Percentiles rank a stretch among this genome's conserved stretches.
Conservation (phyloP, 805 yeast species). For the Alloascoidea hylecoeti region DNA sequence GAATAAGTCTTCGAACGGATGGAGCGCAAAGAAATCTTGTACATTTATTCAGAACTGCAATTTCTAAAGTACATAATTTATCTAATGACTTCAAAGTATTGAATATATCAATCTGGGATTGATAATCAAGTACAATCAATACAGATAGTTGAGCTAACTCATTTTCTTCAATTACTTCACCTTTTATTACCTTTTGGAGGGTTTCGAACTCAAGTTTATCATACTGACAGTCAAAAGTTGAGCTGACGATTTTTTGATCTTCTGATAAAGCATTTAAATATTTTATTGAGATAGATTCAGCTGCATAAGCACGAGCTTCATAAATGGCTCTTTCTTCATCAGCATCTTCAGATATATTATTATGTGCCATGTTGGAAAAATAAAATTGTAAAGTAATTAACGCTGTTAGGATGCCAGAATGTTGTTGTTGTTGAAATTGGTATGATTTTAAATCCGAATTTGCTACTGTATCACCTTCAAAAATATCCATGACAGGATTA, state of each 20-base stretch:
- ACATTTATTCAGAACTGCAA: constrained; percentile 15
- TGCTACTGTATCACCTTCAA: too few relatives aligned
- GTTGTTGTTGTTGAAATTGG: too few relatives aligned
- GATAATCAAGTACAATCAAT: constrained; percentile 5
- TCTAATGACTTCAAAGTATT: constrained; percentile 8
- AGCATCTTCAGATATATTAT: constrained; percentile 6
- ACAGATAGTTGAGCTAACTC: constrained; percentile 4
- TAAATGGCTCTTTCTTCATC: constrained; percentile 12
- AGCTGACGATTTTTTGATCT: constrained; percentile 7
- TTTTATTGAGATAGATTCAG: constrained; percentile 15
- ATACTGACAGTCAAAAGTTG: constrained; percentile 7
- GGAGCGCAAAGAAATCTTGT: constrained; percentile 14
- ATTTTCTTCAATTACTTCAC: constrained; percentile 1
- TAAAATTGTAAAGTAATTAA: neutral
- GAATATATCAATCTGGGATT: constrained; percentile 5
- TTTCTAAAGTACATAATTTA: constrained; percentile 12
- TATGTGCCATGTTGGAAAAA: neutral
- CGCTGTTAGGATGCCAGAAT: neutral
- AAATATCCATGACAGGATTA: too few relatives aligned
- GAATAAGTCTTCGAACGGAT: constrained; percentile 13
- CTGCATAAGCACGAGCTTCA: constrained; percentile 15
- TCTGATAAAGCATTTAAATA: constrained; percentile 13
- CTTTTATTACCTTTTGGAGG: neutral
- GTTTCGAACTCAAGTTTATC: constrained; percentile 2
- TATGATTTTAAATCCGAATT: too few relatives aligned